phyloP scores from a whole-genome alignment of 2,329 filamentous ascomycete species.

The Penicillium nordicum region DNA sequence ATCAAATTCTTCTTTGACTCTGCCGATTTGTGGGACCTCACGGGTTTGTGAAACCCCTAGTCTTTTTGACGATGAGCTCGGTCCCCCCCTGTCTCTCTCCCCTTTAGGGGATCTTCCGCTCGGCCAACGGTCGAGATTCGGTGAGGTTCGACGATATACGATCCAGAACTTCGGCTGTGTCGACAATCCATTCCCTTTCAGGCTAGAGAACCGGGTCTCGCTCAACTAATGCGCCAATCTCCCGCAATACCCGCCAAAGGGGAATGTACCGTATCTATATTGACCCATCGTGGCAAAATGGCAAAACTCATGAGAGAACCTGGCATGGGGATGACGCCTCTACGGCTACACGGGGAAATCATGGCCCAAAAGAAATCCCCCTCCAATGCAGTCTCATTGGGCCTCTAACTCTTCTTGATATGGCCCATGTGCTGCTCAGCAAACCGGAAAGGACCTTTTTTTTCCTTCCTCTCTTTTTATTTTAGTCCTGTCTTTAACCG shows the following conservation, averaged over 20 bases:
- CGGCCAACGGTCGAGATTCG: neutral
- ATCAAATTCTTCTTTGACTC: slow-evolving; percentile 6
- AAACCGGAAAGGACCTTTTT: neutral
- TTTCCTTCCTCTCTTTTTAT: neutral
- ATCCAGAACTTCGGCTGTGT: neutral
- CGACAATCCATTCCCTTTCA: neutral
- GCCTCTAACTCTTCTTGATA: slow-evolving; percentile 9
- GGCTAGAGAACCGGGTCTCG: neutral
- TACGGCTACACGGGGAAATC: slow-evolving; percentile 12
- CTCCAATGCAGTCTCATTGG: slow-evolving; percentile 5
- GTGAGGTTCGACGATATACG: neutral
- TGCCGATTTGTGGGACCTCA: slow-evolving; percentile 8
- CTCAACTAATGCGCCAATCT: neutral
- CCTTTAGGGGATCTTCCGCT: neutral
- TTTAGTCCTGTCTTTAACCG: neutral
- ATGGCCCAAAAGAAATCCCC: neutral
- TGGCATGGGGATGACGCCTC: slow-evolving; percentile 7
- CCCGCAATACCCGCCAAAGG: neutral
- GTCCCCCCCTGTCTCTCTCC: neutral
- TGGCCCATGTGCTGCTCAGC: slow-evolving; percentile 15
- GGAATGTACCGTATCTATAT: slow-evolving; percentile 3
- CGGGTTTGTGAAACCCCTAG: slow-evolving; percentile 8
- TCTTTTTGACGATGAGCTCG: slow-evolving; percentile 5
- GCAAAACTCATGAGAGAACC: slow-evolving; percentile 1
- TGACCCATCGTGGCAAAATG: slow-evolving; percentile 18